A percentile compares a stretch with the other conserved stretches of the same genome.
Conservation (phyloP, 495 filamentous ascomycete species). For the Astrothelium macrocarpum region DNA sequence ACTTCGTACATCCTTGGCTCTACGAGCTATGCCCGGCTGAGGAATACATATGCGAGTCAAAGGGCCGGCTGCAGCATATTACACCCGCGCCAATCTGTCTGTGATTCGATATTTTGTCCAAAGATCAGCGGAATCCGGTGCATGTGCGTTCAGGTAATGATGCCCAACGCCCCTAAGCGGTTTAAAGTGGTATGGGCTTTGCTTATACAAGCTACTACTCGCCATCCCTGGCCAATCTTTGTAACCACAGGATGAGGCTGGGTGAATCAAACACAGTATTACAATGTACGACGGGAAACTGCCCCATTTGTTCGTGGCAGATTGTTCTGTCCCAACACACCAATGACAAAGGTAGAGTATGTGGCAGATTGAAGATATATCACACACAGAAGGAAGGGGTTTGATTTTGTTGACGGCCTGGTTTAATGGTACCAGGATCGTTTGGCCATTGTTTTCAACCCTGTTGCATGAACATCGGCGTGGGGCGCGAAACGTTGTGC, state of each 20-base stretch:
- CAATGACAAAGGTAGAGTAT: background rate
- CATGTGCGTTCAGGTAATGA: background rate
- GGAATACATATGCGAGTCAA: background rate
- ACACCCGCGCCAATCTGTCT: background rate
- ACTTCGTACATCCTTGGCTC: background rate
- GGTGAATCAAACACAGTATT: background rate
- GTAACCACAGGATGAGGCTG: background rate
- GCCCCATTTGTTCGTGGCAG: background rate
- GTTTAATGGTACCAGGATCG: slow-evolving; percentile 5
- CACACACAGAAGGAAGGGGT: background rate
- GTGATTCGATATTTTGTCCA: background rate
- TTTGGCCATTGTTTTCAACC: background rate
- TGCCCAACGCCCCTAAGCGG: slow-evolving; percentile 2
- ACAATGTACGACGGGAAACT: background rate
- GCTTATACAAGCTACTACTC: background rate
- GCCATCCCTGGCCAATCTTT: background rate
- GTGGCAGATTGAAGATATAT: background rate
- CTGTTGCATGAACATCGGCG: slow-evolving; percentile 1
- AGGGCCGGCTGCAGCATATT: slow-evolving; percentile 3
- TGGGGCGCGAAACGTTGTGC: slow-evolving; percentile 1
- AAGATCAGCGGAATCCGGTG: background rate
- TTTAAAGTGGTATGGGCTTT: background rate
- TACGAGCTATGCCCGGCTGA: background rate
- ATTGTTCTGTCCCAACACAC: background rate
- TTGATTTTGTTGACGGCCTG: background rate